Percentiles rank a stretch among this genome's conserved stretches.
These are phyloP conservation scores for Inga laurina DNA, from an alignment of 306 rosid genomes.

Conservation along the genomic window DNA sequence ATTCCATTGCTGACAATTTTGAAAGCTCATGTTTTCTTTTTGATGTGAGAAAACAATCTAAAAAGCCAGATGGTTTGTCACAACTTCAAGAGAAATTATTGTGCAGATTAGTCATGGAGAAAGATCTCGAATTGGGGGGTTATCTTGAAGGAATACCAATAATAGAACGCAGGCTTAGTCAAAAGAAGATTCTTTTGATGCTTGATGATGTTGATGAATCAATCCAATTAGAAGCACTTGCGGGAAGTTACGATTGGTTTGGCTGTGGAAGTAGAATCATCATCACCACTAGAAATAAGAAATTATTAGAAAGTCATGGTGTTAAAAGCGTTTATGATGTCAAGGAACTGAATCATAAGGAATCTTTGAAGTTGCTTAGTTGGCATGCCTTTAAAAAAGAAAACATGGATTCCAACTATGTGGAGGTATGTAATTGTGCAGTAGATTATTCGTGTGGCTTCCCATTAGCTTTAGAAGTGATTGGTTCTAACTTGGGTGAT, in stretches of 20 bases:
- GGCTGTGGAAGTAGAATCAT: constrained; percentile 7
- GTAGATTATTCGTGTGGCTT: not conserved
- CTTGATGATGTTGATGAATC: constrained; percentile 15
- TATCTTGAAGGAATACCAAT: not conserved
- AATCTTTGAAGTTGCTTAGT: not conserved
- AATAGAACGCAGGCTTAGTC: not conserved
- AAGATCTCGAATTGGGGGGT: not conserved
- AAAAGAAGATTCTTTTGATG: not conserved
- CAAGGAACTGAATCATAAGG: not conserved
- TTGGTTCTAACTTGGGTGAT: not conserved
- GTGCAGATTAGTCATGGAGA: not conserved
- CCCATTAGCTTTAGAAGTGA: not conserved
- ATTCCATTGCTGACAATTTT: not conserved
- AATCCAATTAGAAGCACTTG: not conserved
- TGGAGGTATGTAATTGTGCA: not conserved
- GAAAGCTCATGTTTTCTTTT: not conserved
- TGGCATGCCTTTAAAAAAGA: not conserved
- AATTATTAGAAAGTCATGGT: not conserved
- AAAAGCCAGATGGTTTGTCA: not conserved
- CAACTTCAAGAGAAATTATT: not conserved
- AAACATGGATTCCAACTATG: not conserved
- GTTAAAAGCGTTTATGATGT: not conserved
- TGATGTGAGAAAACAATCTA: not conserved
- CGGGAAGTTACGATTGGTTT: constrained; percentile 3
- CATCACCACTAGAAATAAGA: not conserved